A percentile compares a stretch with the other conserved stretches of the same genome.
These are phyloP conservation scores for Candida namnaoensis DNA, from an alignment of 805 yeast genomes.

Conservation along the genomic window DNA sequence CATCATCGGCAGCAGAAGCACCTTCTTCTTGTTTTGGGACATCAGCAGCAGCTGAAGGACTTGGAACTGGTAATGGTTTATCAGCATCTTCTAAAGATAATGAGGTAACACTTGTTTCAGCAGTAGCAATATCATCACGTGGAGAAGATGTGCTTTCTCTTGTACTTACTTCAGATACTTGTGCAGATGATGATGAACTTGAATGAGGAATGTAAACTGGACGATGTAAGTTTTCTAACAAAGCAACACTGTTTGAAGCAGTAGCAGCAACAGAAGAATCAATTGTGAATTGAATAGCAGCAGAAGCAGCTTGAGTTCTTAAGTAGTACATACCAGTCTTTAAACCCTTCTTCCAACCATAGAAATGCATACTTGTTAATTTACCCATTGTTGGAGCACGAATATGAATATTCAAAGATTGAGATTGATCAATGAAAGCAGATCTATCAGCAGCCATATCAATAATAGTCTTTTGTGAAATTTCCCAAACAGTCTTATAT, in stretches of 20 bases:
- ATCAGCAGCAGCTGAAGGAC: conserved; percentile 14
- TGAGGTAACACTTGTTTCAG: conserved; percentile 26
- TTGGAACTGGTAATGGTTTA: conserved; percentile 18
- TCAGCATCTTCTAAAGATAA: conserved; percentile 30
- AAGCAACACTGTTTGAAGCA: conserved; percentile 49
- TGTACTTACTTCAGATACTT: conserved; percentile 7
- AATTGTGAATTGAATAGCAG: conserved; percentile 89
- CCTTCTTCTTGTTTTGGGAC: conserved; percentile 14
- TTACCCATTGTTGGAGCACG: conserved; percentile 93
- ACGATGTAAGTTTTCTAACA: conserved; percentile 26
- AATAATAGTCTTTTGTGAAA: conserved; percentile 73
- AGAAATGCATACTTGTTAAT: conserved; percentile 95
- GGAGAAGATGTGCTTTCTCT: conserved; percentile 21
- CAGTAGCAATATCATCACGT: conserved; percentile 21
- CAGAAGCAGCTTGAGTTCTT: conserved; percentile 95
- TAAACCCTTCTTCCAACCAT: conserved; percentile 97
- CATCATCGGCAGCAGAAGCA: conserved; percentile 22
- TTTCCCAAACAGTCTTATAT: conserved; percentile 97
- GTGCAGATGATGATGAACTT: conserved; percentile 5
- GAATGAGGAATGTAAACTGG: conserved; percentile 24
- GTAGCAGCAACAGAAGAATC: conserved; percentile 94
- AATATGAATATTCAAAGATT: conserved; percentile 83
- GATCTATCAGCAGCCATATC: conserved; percentile 82
- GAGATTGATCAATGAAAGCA: conserved; percentile 87
- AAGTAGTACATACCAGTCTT: conserved; percentile 98